Base-by-base conservation (phyloP, 139 green algal species). In the Chlorella sp. region DNA sequence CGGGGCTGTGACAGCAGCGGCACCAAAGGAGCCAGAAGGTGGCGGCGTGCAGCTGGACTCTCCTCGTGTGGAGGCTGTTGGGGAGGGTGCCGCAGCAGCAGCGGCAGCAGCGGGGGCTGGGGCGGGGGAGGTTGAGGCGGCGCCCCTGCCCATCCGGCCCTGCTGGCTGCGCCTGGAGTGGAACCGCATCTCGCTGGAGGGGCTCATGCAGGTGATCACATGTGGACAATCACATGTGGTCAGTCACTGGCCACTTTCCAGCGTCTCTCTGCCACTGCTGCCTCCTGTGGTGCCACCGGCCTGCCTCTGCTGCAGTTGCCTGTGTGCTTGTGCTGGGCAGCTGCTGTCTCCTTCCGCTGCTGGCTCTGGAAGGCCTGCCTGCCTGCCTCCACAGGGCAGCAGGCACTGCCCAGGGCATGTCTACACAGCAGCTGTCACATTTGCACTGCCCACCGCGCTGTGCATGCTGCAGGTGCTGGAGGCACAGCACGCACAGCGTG, bases 91-190 rank as follows among this genome's bases (percentile, higher is more conserved):
- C 7, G 39, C 21, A 11, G 40, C 21, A 36, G 36, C 85, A 60
- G 71, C 40, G 2, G 42, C 26, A 1, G 48, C 9, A 16, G 39
- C 16, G 19, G 24, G 11, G 18, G 75, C 36, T 81, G 75, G 15
- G 34, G 75, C 12, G 19, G 79, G 5, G 34, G 36, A 37, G 18
- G 79, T 18, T 37, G 81, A n/a, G 34, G 36, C 61, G 9, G 61
- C 60, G 32, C 3, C 60, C 21, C 32, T 34, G 18, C 83, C 83
- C 2, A 48, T 42, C n/a, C 90, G 89, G 73, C 94, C 93, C 2
- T 90, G 97, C 77, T 97, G 95, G 95, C 86, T 97, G 81, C 91
- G 95, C 15, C 87, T 97, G 73, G 95, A 97, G 90, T 97, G 95
- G 95, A 97, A 97, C 89, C 80, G 93, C 21, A 92, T 97, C 15